A percentile compares a stretch with the other conserved stretches of the same genome.
Conservation (phyloP, 139 green algal genomes). For the Cymbomonas tetramitiformis region DNA sequence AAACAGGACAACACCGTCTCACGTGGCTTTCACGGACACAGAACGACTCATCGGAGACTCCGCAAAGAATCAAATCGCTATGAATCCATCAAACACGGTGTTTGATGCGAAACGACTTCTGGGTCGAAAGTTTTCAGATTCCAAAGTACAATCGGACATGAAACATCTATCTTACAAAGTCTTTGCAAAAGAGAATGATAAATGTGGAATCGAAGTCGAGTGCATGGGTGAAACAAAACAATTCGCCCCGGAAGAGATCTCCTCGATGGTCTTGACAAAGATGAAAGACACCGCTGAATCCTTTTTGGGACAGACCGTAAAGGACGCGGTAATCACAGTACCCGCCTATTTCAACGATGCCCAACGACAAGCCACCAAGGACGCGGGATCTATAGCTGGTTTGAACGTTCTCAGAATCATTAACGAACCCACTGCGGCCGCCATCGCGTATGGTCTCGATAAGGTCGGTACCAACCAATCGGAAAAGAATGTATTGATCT, state of each 20-base stretch:
- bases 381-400: constrained; percentile 24
- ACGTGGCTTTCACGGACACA: constrained; percentile 21
- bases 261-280: constrained; percentile 36
- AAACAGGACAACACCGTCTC: constrained; percentile 71
- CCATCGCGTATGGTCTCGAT: constrained; percentile 69
- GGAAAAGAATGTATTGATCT: constrained; percentile 21
- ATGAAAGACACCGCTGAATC: constrained; percentile 69
- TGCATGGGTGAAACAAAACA: constrained; percentile 11
- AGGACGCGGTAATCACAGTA: constrained; percentile 28
- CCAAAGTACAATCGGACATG: constrained; percentile 39
- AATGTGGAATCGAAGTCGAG: constrained; percentile 17
- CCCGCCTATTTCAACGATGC: constrained; percentile 27
- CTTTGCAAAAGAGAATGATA: constrained; percentile 10
- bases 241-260: constrained; percentile 37
- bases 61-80: constrained; percentile 15
- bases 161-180: constrained; percentile 17
- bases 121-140: constrained; percentile 16
- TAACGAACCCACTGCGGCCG: constrained; percentile 91
- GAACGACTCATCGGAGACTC: constrained; percentile 18
- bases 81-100: constrained; percentile 20
- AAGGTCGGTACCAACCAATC: constrained; percentile 1
- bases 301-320: constrained; percentile 38
- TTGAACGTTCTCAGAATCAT: constrained; percentile 79
- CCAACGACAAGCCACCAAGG: constrained; percentile 25
- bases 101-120: constrained; percentile 27